phyloP scores from a whole-genome alignment of 2,329 filamentous ascomycete species.

The Venturia carpophila region DNA sequence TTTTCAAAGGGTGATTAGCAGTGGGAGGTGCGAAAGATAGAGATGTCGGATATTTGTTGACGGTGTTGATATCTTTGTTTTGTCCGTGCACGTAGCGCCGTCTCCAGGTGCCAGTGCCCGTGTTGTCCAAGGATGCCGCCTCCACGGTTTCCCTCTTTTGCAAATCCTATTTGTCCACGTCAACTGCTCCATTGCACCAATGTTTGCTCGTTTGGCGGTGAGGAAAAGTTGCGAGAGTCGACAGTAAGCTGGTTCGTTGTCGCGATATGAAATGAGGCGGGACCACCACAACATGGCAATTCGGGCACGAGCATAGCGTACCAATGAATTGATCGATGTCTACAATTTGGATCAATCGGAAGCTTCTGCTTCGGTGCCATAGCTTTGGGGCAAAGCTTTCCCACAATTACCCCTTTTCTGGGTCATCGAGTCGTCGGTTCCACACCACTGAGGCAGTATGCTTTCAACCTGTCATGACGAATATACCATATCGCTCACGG shows the following conservation, averaged over 20 bases:
- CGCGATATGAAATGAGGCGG: not conserved
- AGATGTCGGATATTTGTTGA: not conserved
- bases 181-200: not conserved
- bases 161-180: constrained; percentile 3
- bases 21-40: no score
- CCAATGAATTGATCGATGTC: not conserved
- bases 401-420: no score
- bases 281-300: not conserved
- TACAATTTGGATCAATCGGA: no score
- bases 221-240: not conserved
- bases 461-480: no score
- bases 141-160: not conserved
- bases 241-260: not conserved
- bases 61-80: not conserved
- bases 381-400: no score
- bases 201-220: not conserved
- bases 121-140: not conserved
- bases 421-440: no score
- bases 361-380: no score
- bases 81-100: not conserved
- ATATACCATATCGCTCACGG: no score
- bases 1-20: not conserved
- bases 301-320: not conserved
- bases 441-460: no score
- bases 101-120: no score